These are phyloP conservation scores for Puccinia horiana DNA, from an alignment of 1,284 basidiomycete species.

Conservation along the genomic window DNA sequence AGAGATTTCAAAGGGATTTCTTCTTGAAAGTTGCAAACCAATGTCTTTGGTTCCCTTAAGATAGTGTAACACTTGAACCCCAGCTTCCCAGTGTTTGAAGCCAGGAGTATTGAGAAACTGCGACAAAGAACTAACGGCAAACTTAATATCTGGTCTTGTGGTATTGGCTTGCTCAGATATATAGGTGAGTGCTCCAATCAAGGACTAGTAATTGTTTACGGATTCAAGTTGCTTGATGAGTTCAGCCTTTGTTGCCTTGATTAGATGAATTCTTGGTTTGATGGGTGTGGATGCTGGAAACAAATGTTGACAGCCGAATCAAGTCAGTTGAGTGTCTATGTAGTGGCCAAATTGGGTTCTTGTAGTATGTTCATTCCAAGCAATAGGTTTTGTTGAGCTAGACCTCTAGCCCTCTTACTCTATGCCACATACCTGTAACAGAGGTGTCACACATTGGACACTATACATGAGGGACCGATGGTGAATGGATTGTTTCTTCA, in stretches of 20 bases:
- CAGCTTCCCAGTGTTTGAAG: background rate
- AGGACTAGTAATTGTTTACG: background rate
- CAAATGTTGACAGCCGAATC: background rate
- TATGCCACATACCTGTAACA: too few relatives aligned
- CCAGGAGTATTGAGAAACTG: background rate
- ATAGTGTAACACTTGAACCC: background rate
- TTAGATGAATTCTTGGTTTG: background rate
- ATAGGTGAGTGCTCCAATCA: background rate
- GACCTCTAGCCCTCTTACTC: too few relatives aligned
- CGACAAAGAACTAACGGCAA: background rate
- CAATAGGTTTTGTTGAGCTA: too few relatives aligned
- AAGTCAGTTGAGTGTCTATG: background rate
- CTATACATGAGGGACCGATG: too few relatives aligned
- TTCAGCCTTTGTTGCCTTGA: background rate
- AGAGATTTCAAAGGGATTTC: constrained; percentile 50
- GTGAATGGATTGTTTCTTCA: too few relatives aligned
- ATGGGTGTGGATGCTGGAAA: constrained; percentile 1
- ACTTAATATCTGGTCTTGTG: background rate
- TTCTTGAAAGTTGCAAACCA: constrained; percentile 55
- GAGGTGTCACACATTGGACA: too few relatives aligned
- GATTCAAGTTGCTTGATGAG: background rate
- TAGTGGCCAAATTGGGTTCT: background rate
- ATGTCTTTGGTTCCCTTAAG: constrained; percentile 51
- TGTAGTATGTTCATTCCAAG: background rate
- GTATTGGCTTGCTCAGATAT: background rate